These are phyloP conservation scores for Rhizopogon roseolus DNA, from an alignment of 768 basidiomycete genomes.

Conservation along the genomic window DNA sequence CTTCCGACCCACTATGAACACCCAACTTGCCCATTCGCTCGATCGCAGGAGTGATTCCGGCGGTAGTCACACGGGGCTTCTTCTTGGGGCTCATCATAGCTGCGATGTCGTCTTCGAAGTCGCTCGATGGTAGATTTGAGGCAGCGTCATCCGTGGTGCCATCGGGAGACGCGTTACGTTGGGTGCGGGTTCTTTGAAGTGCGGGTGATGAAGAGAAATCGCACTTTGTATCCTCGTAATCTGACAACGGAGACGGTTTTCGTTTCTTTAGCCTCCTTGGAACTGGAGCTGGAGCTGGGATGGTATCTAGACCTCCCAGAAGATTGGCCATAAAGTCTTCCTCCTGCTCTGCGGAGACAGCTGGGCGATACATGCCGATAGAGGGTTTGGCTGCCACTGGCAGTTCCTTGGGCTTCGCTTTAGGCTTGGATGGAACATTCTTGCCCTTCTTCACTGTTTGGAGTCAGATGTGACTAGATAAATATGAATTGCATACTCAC, in stretches of 20 bases:
- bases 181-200: conserved; percentile 31
- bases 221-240: conserved; percentile 26
- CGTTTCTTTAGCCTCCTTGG: conserved; percentile 52
- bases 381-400: conserved; percentile 50
- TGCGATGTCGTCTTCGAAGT: conserved; percentile 44
- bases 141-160: conserved; percentile 19
- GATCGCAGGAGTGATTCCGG: conserved; percentile 48
- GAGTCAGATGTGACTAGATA: not conserved
- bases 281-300: conserved; percentile 34
- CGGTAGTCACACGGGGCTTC: conserved; percentile 42
- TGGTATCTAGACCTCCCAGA: conserved; percentile 64
- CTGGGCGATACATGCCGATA: conserved; percentile 78
- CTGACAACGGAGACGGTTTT: conserved; percentile 51
- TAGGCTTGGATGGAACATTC: conserved; percentile 27
- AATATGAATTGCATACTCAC: conserved; percentile 21
- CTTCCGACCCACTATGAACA: conserved; percentile 47
- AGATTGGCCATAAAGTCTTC: conserved; percentile 85
- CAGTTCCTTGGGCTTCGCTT: conserved; percentile 39
- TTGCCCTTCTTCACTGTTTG: conserved; percentile 23
- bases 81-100: conserved; percentile 64
- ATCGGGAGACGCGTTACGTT: conserved; percentile 34
- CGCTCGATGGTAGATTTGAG: conserved; percentile 36
- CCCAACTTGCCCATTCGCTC: conserved; percentile 56
- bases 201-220: conserved; percentile 36
- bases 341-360: conserved; percentile 74